phyloP scores from a whole-genome alignment of 352 stramenopile genomes.

The Phytopythium aichiense region DNA sequence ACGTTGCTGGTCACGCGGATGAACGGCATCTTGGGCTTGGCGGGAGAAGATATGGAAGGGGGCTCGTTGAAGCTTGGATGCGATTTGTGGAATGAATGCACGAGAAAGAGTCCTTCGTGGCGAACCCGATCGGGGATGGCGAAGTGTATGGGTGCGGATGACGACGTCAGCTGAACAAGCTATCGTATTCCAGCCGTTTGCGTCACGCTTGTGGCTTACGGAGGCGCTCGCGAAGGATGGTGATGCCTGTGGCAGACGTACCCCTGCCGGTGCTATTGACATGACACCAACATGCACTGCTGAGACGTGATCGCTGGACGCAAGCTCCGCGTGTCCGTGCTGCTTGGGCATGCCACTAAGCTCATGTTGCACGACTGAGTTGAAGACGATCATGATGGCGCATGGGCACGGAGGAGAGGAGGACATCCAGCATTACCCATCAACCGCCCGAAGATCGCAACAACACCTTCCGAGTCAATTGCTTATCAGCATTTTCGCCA shows the following conservation, averaged over 20 bases:
- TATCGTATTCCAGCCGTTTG: slow-evolving; percentile 2
- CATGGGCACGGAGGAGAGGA: neutral
- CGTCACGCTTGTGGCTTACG: neutral
- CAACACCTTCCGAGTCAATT: too few species aligned
- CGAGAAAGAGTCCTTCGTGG: neutral
- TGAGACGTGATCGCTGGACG: neutral
- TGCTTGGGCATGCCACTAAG: too few species aligned
- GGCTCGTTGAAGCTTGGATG: neutral
- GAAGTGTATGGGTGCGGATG: neutral
- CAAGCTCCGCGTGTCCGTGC: neutral
- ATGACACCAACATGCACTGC: neutral
- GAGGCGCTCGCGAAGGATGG: neutral
- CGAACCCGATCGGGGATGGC: neutral
- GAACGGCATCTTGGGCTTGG: slow-evolving; percentile 32
- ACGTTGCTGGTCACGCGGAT: slow-evolving; percentile 40
- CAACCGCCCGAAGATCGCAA: neutral
- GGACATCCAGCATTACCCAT: neutral
- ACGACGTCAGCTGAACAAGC: neutral
- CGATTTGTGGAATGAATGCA: neutral
- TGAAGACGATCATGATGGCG: neutral
- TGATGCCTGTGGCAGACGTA: neutral
- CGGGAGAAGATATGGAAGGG: neutral
- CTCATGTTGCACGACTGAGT: too few species aligned
- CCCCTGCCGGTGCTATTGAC: too few species aligned
- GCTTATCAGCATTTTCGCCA: too few species aligned